A percentile compares a stretch with the other conserved stretches of the same genome.
These are phyloP conservation scores for Syncephalastrum sp. DNA, from an alignment of 371 early-diverging fungal genomes.

Conservation along the genomic window DNA sequence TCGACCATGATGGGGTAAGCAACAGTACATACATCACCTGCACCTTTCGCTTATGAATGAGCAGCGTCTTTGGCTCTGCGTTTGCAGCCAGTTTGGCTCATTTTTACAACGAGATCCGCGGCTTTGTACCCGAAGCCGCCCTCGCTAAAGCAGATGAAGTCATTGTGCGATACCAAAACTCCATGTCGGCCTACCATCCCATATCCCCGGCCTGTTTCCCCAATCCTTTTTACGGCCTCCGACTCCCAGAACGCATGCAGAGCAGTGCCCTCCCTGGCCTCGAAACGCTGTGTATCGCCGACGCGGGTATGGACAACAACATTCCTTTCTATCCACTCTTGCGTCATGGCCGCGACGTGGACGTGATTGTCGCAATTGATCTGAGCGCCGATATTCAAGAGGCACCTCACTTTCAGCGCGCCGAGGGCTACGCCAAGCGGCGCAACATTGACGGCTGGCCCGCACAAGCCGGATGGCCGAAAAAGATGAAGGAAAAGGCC, in stretches of 20 bases:
- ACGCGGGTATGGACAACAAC: conserved; percentile 80
- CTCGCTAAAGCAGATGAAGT: conserved; percentile 35
- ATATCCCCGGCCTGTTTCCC: conserved; percentile 57
- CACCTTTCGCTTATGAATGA: neutral
- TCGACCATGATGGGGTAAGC: conserved; percentile 58
- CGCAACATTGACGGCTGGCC: conserved; percentile 58
- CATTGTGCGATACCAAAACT: conserved; percentile 42
- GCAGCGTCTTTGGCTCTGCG: conserved; percentile 57
- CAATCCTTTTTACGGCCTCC: conserved; percentile 52
- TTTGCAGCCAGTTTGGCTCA: conserved; percentile 70
- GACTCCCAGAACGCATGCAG: conserved; percentile 1
- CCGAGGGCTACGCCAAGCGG: conserved; percentile 56
- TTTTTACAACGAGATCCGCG: conserved; percentile 55
- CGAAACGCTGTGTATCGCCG: conserved; percentile 55
- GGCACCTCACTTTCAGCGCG: conserved; percentile 65
- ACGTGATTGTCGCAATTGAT: conserved; percentile 70
- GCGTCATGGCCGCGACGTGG: conserved; percentile 62
- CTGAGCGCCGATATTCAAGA: conserved; percentile 69
- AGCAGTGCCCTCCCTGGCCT: neutral
- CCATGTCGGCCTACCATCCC: conserved; percentile 51
- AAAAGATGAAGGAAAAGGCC: conserved; percentile 15
- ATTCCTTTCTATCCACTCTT: conserved; percentile 72
- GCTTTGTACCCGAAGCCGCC: conserved; percentile 33
- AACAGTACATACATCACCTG: neutral
- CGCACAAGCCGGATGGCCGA: conserved; percentile 42